These are phyloP conservation scores for Leccinum sublutescens DNA, from an alignment of 768 basidiomycete species.

Conservation along the genomic window DNA sequence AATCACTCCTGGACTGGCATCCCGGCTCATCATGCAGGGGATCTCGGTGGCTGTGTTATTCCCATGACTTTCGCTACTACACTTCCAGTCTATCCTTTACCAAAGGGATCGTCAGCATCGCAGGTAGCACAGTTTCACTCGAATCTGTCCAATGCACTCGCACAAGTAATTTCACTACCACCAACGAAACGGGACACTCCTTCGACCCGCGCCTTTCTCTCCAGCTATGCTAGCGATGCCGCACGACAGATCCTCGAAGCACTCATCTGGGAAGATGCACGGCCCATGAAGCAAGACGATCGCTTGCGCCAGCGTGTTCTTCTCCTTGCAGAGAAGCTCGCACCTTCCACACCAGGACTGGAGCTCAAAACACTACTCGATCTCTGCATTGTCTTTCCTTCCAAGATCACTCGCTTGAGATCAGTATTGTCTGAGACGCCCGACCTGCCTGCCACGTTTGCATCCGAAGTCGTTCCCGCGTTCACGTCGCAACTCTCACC, in stretches of 20 bases:
- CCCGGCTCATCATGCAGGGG: too few relatives aligned
- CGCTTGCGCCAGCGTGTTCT: slow-evolving; percentile 49
- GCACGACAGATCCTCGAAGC: slow-evolving; percentile 52
- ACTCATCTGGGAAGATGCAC: slow-evolving; percentile 54
- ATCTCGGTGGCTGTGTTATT: not conserved
- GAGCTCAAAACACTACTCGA: slow-evolving; percentile 60
- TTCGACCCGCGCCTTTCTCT: slow-evolving; percentile 48
- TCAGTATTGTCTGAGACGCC: slow-evolving; percentile 41
- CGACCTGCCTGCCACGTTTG: slow-evolving; percentile 33
- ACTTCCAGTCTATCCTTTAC: slow-evolving; percentile 59
- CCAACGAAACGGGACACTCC: slow-evolving; percentile 45
- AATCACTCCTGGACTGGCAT: too few relatives aligned
- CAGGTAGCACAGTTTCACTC: slow-evolving; percentile 48
- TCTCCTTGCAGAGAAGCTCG: slow-evolving; percentile 56
- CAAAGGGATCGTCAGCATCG: slow-evolving; percentile 49
- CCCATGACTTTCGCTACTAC: slow-evolving; percentile 29
- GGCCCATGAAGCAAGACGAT: slow-evolving; percentile 37
- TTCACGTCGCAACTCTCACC: slow-evolving; percentile 50
- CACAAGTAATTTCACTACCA: slow-evolving; percentile 47
- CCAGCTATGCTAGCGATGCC: slow-evolving; percentile 55
- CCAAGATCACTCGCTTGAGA: slow-evolving; percentile 43
- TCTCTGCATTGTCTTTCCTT: slow-evolving; percentile 56
- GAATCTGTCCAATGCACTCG: slow-evolving; percentile 48
- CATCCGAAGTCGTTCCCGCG: slow-evolving; percentile 52
- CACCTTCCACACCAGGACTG: slow-evolving; percentile 38